Base-by-base conservation (phyloP, 148 eudicot genomes). In the Camellia lanceoleosa region DNA sequence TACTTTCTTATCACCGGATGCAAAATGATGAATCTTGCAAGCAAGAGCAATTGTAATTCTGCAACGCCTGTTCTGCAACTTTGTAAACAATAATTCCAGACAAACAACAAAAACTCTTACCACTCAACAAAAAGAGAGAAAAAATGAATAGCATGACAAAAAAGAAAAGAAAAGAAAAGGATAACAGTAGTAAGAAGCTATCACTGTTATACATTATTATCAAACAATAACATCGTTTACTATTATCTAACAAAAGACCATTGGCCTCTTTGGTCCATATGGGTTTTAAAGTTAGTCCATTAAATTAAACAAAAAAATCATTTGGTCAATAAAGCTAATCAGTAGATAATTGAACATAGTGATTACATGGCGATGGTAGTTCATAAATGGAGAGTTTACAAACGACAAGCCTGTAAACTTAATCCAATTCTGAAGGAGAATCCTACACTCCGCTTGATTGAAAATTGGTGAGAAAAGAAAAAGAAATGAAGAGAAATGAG, bases 51-150 rank as follows among this genome's bases (percentile, higher is more conserved):
- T 76, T 60, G 67, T 49, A 84, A 67, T 68, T 81, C 77, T 76
- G 86, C 20, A 86, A 72, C 55, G 82, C 72, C 82, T 82, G 67
- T 64, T 79, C 85, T 89, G 87, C 82, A 86, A 80, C 89, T 88
- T 81, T 72, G n/a, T n/a, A n/a, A 86, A 74, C 41, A 66, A 58
- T 62, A 75, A 71, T 8, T 66, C 70, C 42, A 19, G 23, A 42
- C 14, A 46, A 46, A n/a, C 2, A 70, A 68, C 15, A 13, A 52
- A 49, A 47, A n/a, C n/a, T n/a, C n/a, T 38, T 68, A 23, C 14
- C 10, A 18, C 61, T 56, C n/a, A n/a, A 43, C 7, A 47, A 18
- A 41, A 78, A 51, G 30, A 52, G n/a, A 20, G 23, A 16, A 58
- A 30, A 15, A 59, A 11, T 8, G 47, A 74, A 58, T 38, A 60